Evolutionary conservation across 225 moss, liverwort and hornwort species (phyloP).

Genomic region (Physcomitrium patens): DNA sequence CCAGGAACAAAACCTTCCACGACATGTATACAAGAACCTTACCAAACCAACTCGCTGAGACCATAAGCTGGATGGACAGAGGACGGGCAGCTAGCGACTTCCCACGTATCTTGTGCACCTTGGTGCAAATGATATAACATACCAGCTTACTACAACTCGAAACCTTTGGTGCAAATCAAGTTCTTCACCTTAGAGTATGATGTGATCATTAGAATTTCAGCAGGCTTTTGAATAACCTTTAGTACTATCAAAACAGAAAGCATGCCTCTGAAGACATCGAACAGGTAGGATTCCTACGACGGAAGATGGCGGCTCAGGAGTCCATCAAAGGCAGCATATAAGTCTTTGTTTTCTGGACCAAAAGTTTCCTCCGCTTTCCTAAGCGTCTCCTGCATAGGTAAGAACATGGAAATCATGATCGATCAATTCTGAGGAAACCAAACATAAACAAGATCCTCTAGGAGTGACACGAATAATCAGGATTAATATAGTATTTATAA

Average conservation of each 20-base stretch:
- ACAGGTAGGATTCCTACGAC: slow-evolving; percentile 30
- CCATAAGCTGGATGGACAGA: slow-evolving; percentile 23
- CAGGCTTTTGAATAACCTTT: slow-evolving; percentile 25
- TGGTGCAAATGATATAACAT: slow-evolving; percentile 20
- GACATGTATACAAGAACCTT: slow-evolving; percentile 31
- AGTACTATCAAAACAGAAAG: slow-evolving; percentile 23
- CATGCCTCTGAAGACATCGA: background rate
- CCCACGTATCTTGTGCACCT: slow-evolving; percentile 28
- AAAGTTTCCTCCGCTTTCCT: slow-evolving; percentile 93
- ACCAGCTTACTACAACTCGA: slow-evolving; percentile 1
- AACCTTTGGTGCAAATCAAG: background rate
- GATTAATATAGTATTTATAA: background rate
- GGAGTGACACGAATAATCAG: background rate
- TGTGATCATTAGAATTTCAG: slow-evolving; percentile 19
- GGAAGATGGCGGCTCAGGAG: slow-evolving; percentile 90
- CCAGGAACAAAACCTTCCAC: slow-evolving; percentile 17
- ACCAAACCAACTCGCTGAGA: slow-evolving; percentile 25
- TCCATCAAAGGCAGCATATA: slow-evolving; percentile 84
- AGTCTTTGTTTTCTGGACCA: slow-evolving; percentile 93
- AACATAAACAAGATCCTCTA: background rate
- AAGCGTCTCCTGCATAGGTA: slow-evolving; percentile 66
- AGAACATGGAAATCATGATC: background rate
- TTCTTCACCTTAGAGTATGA: slow-evolving; percentile 22
- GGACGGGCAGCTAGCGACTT: slow-evolving; percentile 19
- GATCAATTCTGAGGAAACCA: background rate